phyloP scores from a whole-genome alignment of 345 rosid species.

The Garcia nutans region DNA sequence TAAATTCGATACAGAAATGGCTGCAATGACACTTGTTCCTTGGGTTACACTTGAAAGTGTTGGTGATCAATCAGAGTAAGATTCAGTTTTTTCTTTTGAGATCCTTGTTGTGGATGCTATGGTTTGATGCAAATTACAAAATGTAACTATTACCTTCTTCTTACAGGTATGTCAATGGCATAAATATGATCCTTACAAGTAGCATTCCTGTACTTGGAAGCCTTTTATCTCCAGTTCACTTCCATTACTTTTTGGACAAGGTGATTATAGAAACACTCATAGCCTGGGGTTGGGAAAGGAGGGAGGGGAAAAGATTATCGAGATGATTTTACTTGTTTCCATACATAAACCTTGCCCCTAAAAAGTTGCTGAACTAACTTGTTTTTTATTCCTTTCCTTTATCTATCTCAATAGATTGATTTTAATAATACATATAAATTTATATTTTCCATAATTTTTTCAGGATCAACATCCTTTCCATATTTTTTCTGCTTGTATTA shows the following conservation, averaged over 20 bases:
- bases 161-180: slow-evolving; percentile 71
- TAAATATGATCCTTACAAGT: slow-evolving; percentile 53
- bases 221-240: slow-evolving; percentile 65
- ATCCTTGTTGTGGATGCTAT: neutral
- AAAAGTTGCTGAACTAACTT: neutral
- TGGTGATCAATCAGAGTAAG: slow-evolving; percentile 96
- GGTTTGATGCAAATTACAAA: neutral
- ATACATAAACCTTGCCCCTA: neutral
- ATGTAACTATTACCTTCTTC: slow-evolving; percentile 26
- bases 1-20: slow-evolving; percentile 95
- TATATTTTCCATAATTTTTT: neutral
- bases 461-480: neutral
- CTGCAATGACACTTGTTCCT: slow-evolving; percentile 89
- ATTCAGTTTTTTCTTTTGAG: neutral
- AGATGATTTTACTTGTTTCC: slow-evolving; percentile 5
- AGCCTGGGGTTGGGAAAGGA: neutral
- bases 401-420: neutral
- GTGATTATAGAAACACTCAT: slow-evolving; percentile 25
- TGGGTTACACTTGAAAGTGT: slow-evolving; percentile 98
- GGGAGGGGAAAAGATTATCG: neutral
- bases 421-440: neutral
- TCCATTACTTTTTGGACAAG: slow-evolving; percentile 84
- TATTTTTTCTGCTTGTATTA: neutral
- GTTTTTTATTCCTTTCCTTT: neutral
- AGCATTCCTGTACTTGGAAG: slow-evolving; percentile 66